These are phyloP conservation scores for Penicillium glabrum DNA, from an alignment of 2,329 filamentous ascomycete genomes.

Conservation along the genomic window DNA sequence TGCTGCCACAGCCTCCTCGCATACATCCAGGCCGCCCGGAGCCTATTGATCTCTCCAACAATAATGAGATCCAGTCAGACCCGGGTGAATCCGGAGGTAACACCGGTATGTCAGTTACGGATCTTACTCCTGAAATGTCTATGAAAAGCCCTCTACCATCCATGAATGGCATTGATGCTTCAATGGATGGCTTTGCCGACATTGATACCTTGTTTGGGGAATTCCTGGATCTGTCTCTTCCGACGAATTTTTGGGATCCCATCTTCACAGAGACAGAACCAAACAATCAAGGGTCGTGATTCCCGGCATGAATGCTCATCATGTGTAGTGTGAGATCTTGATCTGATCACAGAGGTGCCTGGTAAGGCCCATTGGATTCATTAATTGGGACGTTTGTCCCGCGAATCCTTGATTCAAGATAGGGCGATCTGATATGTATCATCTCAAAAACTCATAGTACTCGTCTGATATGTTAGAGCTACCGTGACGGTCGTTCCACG, in stretches of 20 bases:
- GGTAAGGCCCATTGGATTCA: background rate
- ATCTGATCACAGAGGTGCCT: background rate
- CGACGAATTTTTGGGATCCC: conserved; percentile 39
- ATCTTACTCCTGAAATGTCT: conserved; percentile 8
- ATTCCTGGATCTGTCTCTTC: conserved; percentile 36
- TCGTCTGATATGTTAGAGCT: background rate
- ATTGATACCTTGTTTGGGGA: conserved; percentile 38
- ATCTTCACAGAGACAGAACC: conserved; percentile 23
- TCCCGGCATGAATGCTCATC: background rate
- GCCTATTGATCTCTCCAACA: background rate
- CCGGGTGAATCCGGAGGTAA: background rate
- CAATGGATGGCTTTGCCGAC: conserved; percentile 30
- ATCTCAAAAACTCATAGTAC: background rate
- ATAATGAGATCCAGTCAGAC: background rate
- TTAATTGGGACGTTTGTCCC: background rate
- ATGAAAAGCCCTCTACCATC: conserved; percentile 42
- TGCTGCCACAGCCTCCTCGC: background rate
- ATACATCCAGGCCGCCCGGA: background rate
- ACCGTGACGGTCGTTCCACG: background rate
- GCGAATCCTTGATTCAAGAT: background rate
- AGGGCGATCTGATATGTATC: background rate
- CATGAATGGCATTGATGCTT: conserved; percentile 38
- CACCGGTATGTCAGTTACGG: background rate
- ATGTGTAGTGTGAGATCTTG: background rate
- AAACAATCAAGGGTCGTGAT: background rate